phyloP scores from a whole-genome alignment of 352 stramenopile species.

The Elongisporangium undulatum region DNA sequence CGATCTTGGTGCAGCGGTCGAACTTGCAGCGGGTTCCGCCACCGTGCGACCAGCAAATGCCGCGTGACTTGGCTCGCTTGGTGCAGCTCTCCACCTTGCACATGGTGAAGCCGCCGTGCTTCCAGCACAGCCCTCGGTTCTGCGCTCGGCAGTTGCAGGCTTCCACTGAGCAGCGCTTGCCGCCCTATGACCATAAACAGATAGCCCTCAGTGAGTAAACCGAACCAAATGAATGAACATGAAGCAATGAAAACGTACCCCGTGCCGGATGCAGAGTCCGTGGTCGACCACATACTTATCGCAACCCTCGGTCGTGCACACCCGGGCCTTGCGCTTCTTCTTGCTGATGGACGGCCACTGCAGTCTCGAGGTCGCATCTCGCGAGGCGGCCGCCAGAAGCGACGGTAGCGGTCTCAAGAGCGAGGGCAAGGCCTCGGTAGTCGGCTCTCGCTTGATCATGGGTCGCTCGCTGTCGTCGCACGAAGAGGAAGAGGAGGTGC shows the following conservation, averaged over 20 bases:
- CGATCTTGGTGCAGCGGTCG: background rate
- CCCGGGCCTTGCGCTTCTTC: conserved; percentile 38
- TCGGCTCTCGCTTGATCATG: background rate
- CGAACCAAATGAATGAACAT: background rate
- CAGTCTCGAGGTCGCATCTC: background rate
- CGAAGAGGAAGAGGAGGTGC: background rate
- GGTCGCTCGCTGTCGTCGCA: background rate
- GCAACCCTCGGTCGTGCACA: conserved; percentile 34
- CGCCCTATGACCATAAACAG: conserved; percentile 13
- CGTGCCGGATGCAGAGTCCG: conserved; percentile 38
- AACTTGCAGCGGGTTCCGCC: conserved; percentile 8
- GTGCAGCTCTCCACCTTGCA: conserved; percentile 22
- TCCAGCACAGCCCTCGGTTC: conserved; percentile 36
- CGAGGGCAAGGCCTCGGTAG: background rate
- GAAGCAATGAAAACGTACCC: conserved; percentile 12
- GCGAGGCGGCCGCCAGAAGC: background rate
- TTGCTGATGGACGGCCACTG: conserved; percentile 7
- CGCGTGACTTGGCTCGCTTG: conserved; percentile 21
- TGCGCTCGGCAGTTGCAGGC: conserved; percentile 32
- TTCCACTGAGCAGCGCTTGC: conserved; percentile 36
- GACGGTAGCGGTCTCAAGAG: background rate
- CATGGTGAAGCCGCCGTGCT: conserved; percentile 24
- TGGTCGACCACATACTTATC: conserved; percentile 43
- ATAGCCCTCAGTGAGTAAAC: background rate
- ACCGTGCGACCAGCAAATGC: conserved; percentile 21